phyloP scores from a whole-genome alignment of 441 rosid species.

The Pelargonium australe region DNA sequence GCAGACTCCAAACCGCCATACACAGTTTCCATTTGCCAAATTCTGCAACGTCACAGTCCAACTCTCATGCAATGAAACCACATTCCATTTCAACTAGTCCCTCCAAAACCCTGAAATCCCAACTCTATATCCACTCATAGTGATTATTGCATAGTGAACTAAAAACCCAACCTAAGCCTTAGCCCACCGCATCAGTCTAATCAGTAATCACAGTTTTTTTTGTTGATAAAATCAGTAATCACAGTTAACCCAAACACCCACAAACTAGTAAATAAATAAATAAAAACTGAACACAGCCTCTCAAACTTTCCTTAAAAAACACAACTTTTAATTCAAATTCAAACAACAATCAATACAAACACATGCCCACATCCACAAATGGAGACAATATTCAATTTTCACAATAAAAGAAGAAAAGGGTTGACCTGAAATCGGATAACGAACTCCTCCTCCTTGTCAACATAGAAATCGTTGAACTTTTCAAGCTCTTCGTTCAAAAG shows the following conservation, averaged over 20 bases:
- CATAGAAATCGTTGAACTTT: constrained; percentile 81
- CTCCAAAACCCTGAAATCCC: neutral
- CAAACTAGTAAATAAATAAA: no score
- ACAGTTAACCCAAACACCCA: neutral
- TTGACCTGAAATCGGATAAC: constrained; percentile 80
- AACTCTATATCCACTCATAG: no score
- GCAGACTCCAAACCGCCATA: neutral
- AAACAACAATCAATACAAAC: neutral
- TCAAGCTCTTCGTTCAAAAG: constrained; percentile 80
- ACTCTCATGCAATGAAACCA: neutral
- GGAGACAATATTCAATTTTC: neutral
- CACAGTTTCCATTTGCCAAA: neutral
- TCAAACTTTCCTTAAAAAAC: neutral
- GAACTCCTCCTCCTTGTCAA: constrained; percentile 87
- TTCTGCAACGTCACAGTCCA: neutral
- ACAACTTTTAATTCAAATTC: neutral
- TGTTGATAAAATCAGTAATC: no score
- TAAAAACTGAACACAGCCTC: neutral
- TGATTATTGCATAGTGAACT: neutral
- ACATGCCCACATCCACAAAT: neutral
- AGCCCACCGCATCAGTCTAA: neutral
- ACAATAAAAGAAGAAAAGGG: neutral
- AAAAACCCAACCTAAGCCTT: neutral
- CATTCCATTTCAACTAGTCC: neutral
- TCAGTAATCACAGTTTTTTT: neutral